Evolutionary conservation across 179 eudicot genomes (phyloP), one percentile per base, ranked within the genome.

Genomic region (Camellia oleifera): DNA sequence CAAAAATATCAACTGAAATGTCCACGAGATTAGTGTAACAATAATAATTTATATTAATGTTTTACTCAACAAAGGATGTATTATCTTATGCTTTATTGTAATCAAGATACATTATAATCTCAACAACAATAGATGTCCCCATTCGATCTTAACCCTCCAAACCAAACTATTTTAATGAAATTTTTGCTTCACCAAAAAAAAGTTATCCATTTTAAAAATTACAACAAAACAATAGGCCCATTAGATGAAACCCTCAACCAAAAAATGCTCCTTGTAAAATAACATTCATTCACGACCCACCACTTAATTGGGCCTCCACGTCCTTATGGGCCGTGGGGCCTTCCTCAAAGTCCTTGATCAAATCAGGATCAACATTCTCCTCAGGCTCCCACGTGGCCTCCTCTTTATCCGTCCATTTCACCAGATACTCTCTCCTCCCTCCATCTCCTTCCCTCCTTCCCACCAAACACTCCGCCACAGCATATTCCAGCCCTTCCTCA

Each of bases 371-470:
- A 60, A 95, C 99, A 82, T 95, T 94, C 74, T 88, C 96, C 66
- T 82, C 86, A 4, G 98, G 99, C 79, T 95, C 99, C 99, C 99
- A 95, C 44, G 98, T 93, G 23, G 91, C 88, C 44, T 95, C 95
- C n/a, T 90, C 98, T 18, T 86, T 80, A 85, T 95, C 99, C 69
- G 89, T 85, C 99, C 99, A 95, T 53, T 88, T 90, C 62, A 95
- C 98, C 89, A 95, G 77, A 84, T 80, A 89, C 88, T 95, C 97
- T 10, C 0, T 64, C 80, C 40, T 79, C 18, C 93, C 94, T 23
- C 78, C 92, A 18, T 88, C 93, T 0, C 84, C 89, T 6, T 85
- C 84, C 65, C 93, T 78, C 69, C 81, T 79, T 42, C 83, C 98
- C 53, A 91, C 52, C 58, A 94, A 87, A 8, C 90, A 60, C 70